Evolutionary conservation across 2,329 filamentous ascomycete species (phyloP), one percentile per base, ranked within the genome.

Genomic region (Lasiodiplodia sp.): DNA sequence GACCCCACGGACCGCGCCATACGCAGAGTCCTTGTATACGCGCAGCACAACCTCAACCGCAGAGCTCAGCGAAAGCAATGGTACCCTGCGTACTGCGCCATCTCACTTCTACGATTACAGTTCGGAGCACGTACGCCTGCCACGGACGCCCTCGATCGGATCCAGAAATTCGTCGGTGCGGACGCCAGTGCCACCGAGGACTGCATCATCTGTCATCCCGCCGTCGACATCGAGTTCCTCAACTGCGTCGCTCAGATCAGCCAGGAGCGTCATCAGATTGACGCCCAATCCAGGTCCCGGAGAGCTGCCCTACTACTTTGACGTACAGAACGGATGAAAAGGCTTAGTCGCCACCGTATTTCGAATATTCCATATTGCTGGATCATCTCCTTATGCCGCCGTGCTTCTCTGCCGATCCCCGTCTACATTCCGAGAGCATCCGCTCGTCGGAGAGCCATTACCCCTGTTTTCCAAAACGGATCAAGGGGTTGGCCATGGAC

Each of bases 1-100:
- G 52, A 77, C 75, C 4, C 75, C 77, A 0, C 75, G 74, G 11
- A 70, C 75, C 34, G 21, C n/a, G 12, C 66, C 66, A 7, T 64
- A 56, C 12, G 49, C 57, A 3, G 66, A 64, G n/a, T 71, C 72
- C 28, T 69, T 70, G 52, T 68, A 68, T 37, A 68, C 66, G 23
- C 66, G 58, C 12, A 63, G 57, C 28, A 68, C 66, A 2, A 68
- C 66, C 7, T 68, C 66, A 8, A 68, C 66, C 2, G 38, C 66
- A n/a, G 66, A 57, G 12, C 16, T 60, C 14, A 68, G 66, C 14
- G 58, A 56, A 31, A 63, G 66, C 16, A 56, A 38, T 16, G 66
- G 66, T 8, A 68, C 57, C 3, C n/a, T 68, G 23, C 66, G 66
- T 12, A 68, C 66, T 18, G 66, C 66, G 25, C 49, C 49, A 10